These are phyloP conservation scores for Penicillium sp. DNA, from an alignment of 2,329 filamentous ascomycete genomes.

Conservation along the genomic window DNA sequence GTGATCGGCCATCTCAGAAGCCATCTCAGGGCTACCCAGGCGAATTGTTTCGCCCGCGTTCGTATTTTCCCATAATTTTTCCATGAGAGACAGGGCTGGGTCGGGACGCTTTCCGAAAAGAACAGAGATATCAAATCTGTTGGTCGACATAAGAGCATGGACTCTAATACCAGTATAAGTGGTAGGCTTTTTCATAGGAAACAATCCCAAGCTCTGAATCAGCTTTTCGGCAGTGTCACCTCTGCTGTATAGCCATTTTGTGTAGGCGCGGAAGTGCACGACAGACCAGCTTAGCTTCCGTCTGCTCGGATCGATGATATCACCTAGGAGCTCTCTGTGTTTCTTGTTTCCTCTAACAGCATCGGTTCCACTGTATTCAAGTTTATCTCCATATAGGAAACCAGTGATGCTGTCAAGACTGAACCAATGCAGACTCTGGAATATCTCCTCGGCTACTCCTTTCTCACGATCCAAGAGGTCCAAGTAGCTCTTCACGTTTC, in stretches of 20 bases:
- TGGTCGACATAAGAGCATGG: slow-evolving; percentile 42
- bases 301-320: slow-evolving; percentile 52
- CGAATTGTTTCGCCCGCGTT: slow-evolving; percentile 23
- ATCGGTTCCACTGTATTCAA: slow-evolving; percentile 42
- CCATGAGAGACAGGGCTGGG: slow-evolving; percentile 34
- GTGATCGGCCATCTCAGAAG: slow-evolving; percentile 57
- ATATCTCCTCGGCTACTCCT: slow-evolving; percentile 45
- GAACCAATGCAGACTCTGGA: slow-evolving; percentile 54
- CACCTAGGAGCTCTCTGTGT: slow-evolving; percentile 47
- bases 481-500: slow-evolving; percentile 45
- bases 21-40: slow-evolving; percentile 50
- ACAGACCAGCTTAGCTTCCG: slow-evolving; percentile 52
- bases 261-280: slow-evolving; percentile 48
- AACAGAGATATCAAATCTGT: slow-evolving; percentile 29
- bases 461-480: slow-evolving; percentile 41
- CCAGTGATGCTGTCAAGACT: slow-evolving; percentile 55
- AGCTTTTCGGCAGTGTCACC: slow-evolving; percentile 40
- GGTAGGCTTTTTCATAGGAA: slow-evolving; percentile 54
- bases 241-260: slow-evolving; percentile 51
- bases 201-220: slow-evolving; percentile 37
- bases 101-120: slow-evolving; percentile 20
- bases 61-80: slow-evolving; percentile 39
- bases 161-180: slow-evolving; percentile 54
- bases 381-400: slow-evolving; percentile 50
- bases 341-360: slow-evolving; percentile 41